phyloP scores from a whole-genome alignment of 169 alveolate species.

The Besnoitia besnoiti region DNA sequence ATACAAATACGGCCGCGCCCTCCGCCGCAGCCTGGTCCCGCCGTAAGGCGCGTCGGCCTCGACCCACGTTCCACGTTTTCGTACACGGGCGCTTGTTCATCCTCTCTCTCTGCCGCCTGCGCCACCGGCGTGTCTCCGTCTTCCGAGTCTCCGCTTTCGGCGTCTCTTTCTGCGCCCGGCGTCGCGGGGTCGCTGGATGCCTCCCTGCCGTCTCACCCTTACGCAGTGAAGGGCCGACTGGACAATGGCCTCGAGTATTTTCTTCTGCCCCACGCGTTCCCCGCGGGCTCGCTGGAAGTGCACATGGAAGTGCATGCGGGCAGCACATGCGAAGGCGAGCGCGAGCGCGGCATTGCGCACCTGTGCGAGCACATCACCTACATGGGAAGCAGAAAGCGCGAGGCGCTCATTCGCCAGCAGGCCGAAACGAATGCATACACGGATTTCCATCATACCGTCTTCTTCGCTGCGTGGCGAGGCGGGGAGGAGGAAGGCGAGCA shows the following conservation, averaged over 20 bases:
- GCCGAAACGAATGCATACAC: slow-evolving; percentile 87
- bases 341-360: slow-evolving; percentile 86
- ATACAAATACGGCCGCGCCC: not conserved
- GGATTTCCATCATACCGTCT: slow-evolving; percentile 87
- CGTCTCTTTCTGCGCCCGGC: not conserved
- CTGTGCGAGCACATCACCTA: slow-evolving; percentile 86
- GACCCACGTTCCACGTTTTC: not conserved
- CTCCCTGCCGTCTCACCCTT: slow-evolving; percentile 57
- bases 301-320: slow-evolving; percentile 85
- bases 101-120: not conserved
- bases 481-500: slow-evolving; percentile 36
- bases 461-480: slow-evolving; percentile 79
- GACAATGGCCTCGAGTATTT: slow-evolving; percentile 77
- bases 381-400: slow-evolving; percentile 85
- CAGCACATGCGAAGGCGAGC: slow-evolving; percentile 81
- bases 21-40: not conserved
- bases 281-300: slow-evolving; percentile 75
- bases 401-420: slow-evolving; percentile 62
- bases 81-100: too few species aligned
- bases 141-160: not conserved
- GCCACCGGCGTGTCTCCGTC: not conserved
- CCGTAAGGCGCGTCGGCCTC: not conserved
- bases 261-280: slow-evolving; percentile 75
- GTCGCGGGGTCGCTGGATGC: not conserved
- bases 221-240: slow-evolving; percentile 65